Percentiles rank a stretch among this genome's conserved stretches.
phyloP scores from a whole-genome alignment of 805 yeast species.

The Komagataella ulmi region DNA sequence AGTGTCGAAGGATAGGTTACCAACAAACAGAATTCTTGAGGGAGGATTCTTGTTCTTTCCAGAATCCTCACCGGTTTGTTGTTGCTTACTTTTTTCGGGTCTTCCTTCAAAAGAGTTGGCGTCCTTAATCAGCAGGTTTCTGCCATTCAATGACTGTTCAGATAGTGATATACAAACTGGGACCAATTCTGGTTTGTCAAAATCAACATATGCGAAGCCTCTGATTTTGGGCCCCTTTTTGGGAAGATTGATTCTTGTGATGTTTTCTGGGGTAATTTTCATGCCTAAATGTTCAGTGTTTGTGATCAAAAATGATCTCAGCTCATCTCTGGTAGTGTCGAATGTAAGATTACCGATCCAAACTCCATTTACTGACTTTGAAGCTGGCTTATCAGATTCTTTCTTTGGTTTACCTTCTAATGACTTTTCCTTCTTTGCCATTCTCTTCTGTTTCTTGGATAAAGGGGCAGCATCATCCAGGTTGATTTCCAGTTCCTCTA shows the following conservation, averaged over 20 bases:
- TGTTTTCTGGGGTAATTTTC: constrained; percentile 38
- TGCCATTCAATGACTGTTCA: constrained; percentile 66
- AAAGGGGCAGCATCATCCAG: constrained; percentile 63
- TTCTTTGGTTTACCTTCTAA: constrained; percentile 14
- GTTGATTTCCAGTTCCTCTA: constrained; percentile 56
- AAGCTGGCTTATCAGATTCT: constrained; percentile 5
- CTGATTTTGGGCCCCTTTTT: constrained; percentile 49
- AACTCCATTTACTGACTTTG: constrained; percentile 49
- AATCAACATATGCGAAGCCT: constrained; percentile 89
- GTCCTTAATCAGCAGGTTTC: constrained; percentile 76
- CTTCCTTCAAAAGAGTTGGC: constrained; percentile 79
- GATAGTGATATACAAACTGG: constrained; percentile 49
- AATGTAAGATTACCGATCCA: constrained; percentile 93
- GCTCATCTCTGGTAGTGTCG: constrained; percentile 67
- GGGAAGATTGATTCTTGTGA: constrained; percentile 76
- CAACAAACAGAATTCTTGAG: constrained; percentile 78
- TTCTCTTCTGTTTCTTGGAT: constrained; percentile 84
- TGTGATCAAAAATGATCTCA: constrained; percentile 46
- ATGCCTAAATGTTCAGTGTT: constrained; percentile 31
- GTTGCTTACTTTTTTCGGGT: constrained; percentile 37
- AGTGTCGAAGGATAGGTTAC: constrained; percentile 87
- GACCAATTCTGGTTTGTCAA: constrained; percentile 46
- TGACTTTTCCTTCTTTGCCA: constrained; percentile 63
- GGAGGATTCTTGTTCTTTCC: constrained; percentile 66
- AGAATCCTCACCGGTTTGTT: constrained; percentile 19